phyloP scores from a whole-genome alignment of 805 yeast genomes.

The Lachancea quebecensis region DNA sequence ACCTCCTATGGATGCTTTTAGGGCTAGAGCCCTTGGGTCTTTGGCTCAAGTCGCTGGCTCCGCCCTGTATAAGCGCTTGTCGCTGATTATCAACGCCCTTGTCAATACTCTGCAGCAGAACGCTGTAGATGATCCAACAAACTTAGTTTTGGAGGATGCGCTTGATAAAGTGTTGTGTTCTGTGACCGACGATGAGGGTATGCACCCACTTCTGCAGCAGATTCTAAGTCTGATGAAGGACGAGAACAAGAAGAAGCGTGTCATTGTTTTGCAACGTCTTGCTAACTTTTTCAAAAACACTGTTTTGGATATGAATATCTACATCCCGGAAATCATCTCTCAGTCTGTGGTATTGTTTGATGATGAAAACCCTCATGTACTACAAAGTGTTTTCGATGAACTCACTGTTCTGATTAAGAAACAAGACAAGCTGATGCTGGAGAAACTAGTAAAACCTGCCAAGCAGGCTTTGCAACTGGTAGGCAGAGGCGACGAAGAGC shows the following conservation, averaged over 20 bases:
- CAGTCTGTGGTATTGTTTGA: constrained; percentile 67
- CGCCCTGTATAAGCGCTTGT: constrained; percentile 66
- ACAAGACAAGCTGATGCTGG: constrained; percentile 71
- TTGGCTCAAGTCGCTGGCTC: constrained; percentile 86
- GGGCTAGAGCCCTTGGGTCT: constrained; percentile 82
- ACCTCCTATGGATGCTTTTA: constrained; percentile 75
- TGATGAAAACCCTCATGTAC: constrained; percentile 57
- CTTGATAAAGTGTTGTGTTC: constrained; percentile 67
- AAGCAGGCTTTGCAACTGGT: constrained; percentile 61
- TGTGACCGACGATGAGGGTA: constrained; percentile 69
- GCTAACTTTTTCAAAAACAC: constrained; percentile 66
- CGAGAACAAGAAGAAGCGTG: constrained; percentile 60
- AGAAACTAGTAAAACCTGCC: constrained; percentile 73
- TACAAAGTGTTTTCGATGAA: constrained; percentile 57
- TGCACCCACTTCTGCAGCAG: constrained; percentile 79
- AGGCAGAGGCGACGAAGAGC: constrained; percentile 55
- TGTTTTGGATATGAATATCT: constrained; percentile 60
- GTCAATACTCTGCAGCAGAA: constrained; percentile 46
- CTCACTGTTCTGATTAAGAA: constrained; percentile 59
- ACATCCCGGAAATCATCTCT: constrained; percentile 67
- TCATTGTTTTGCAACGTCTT: constrained; percentile 57
- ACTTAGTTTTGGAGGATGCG: constrained; percentile 34
- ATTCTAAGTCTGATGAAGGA: constrained; percentile 67
- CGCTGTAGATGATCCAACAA: constrained; percentile 35
- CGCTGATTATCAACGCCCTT: constrained; percentile 66